These are phyloP conservation scores for Ensete ventricosum DNA, from an alignment of 176 grass and related monocot species.

Conservation along the genomic window DNA sequence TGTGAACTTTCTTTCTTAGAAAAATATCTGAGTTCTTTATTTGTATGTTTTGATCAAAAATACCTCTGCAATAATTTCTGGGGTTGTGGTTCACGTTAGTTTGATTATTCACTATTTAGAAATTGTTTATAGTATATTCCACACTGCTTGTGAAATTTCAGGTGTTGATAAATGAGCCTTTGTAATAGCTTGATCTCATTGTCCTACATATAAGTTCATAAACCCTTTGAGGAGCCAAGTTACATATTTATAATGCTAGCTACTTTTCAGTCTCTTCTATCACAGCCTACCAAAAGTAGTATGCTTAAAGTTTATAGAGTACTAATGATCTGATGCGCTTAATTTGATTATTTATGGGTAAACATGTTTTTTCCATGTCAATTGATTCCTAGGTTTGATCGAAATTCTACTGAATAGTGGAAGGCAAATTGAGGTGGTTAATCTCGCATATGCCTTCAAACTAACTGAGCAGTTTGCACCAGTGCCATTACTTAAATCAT, in stretches of 20 bases:
- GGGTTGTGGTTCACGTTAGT: too few species aligned
- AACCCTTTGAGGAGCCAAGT: not conserved
- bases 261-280: not conserved
- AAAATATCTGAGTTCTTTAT: not conserved
- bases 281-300: not conserved
- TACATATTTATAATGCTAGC: too few species aligned
- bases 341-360: not conserved
- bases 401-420: conserved; percentile 57
- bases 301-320: not conserved
- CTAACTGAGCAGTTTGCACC: conserved; percentile 62
- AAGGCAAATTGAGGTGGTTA: conserved; percentile 76
- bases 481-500: conserved; percentile 70
- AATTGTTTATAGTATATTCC: too few species aligned
- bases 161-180: not conserved
- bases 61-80: too few species aligned
- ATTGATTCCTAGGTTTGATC: conserved; percentile 48
- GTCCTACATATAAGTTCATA: not conserved
- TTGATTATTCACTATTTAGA: too few species aligned
- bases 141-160: not conserved
- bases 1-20: not conserved
- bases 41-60: too few species aligned
- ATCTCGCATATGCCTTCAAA: conserved; percentile 66
- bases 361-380: not conserved
- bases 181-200: not conserved
- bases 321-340: not conserved